Base-by-base conservation (phyloP, 1,139 yeast species). In the Taphrina confusa region DNA sequence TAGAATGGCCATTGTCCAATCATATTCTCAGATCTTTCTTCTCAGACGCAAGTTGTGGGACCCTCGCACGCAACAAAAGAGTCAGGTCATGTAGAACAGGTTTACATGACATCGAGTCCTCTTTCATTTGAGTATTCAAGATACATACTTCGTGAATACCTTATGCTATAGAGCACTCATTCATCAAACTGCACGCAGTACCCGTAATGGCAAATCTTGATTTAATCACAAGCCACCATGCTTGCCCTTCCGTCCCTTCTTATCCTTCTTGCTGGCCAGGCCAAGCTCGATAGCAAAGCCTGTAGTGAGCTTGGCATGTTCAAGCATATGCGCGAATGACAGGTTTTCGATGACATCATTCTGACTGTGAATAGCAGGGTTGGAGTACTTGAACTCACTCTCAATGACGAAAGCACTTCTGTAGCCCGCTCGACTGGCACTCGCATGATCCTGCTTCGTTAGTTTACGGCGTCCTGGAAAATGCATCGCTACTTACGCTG, bases 331-430 rank as follows among this genome's bases (percentile, higher is more conserved):
- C 55, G 78, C 81, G 70, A 85, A 81, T 67, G 86, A 85, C 61
- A 92, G 78, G 67, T 87, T 77, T 68, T 89, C 96, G 63, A 91
- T 72, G 4, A 96, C 89, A 71, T 92, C 98, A 73, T 81, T 73
- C 0, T 82, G 79, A 39, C 88, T 80, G 74, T 91, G 97, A 65
- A 89, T 84, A 69, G 76, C 84, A 52, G 83, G 84, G 72, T 82
- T 84, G 4, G 83, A 76, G 65, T 78, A 77, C 62, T 80, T 77
- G 72, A 88, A 79, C 64, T 80, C 85, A 57, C 88, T 79, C 72
- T 91, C 98, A 65, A 87, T 81, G 61, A 88, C 85, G 72, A 89
- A 87, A 39, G 90, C 80, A 18, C 89, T 80, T 9, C 97, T 96
- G 71, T 79, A 88, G 1, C 97, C 96, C 66, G 81, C 82, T 70